Base-by-base conservation (phyloP, 352 stramenopile species). In the Phytophthora pluvialis region DNA sequence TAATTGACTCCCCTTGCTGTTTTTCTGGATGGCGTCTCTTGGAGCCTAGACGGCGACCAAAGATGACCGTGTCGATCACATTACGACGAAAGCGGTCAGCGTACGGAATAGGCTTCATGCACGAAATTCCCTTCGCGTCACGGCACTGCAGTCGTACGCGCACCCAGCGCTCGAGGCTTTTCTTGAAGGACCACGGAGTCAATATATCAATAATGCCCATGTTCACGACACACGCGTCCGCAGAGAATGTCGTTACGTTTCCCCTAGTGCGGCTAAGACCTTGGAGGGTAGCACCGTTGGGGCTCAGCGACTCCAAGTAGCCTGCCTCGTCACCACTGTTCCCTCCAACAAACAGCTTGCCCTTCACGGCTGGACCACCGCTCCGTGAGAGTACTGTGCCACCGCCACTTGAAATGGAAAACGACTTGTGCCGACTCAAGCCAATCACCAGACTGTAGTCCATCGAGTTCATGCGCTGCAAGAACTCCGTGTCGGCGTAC, bases 181-280 rank as follows among this genome's bases (percentile, higher is more conserved):
- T 99, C 35, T 94, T 86, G 9, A 96, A 78, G 28, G 92, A 98
- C 89, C 97, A 99, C 21, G 95, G 94, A 25, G 97, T 97, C 48
- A 99, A 75, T 78, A 99, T 98, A 75, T 99, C 96, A 75, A 99
- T 98, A 54, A 99, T 98, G 13, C 96, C 96, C 88, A 99, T 98
- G 66, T 97, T 98, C 53, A 95, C 88, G 26, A 96, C 88, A 16
- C 79, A 91, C 1, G 84, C 86, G 36, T 93, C 84, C 4, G 72
- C 75, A 29, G 80, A 80, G 32, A 93, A 80, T 13, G 83, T 60
- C 16, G 80, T 67, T 13, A 56, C 15, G 15, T 72, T 78, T 64
- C 61, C 62, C 53, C 38, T 70, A 28, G 63, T 55, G 6, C 57
- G 62, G n/a, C 49, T 58, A 8, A 70, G 49, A 33, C 71, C 65